These are phyloP conservation scores for Usnea hakonensis DNA, from an alignment of 495 filamentous ascomycete genomes.

Conservation along the genomic window DNA sequence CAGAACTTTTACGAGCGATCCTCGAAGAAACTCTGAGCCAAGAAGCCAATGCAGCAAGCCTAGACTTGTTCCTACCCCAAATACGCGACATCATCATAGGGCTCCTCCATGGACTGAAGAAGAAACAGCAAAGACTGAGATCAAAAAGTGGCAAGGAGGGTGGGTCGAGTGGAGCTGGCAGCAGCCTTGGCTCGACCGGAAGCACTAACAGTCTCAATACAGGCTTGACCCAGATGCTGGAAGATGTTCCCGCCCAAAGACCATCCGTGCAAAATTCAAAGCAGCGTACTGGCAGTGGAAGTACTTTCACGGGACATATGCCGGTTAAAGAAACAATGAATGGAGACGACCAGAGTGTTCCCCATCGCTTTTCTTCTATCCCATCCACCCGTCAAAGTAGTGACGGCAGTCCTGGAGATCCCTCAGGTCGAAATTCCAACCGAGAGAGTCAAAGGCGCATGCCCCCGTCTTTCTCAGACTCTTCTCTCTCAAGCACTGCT, in stretches of 20 bases:
- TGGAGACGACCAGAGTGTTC: slow-evolving; percentile 38
- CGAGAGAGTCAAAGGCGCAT: slow-evolving; percentile 43
- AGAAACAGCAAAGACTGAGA: slow-evolving; percentile 86
- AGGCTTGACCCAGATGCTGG: slow-evolving; percentile 57
- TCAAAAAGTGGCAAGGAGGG: slow-evolving; percentile 70
- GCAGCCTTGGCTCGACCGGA: slow-evolving; percentile 28
- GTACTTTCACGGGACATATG: slow-evolving; percentile 27
- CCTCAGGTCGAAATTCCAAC: slow-evolving; percentile 28
- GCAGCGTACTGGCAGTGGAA: slow-evolving; percentile 43
- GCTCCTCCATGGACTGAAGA: slow-evolving; percentile 87
- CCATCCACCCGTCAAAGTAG: slow-evolving; percentile 17
- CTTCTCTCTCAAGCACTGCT: slow-evolving; percentile 57
- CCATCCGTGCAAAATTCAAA: slow-evolving; percentile 26
- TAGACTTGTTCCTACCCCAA: slow-evolving; percentile 83
- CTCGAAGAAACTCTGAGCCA: slow-evolving; percentile 94
- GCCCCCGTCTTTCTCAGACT: slow-evolving; percentile 33
- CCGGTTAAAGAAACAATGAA: slow-evolving; percentile 27
- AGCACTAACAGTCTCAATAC: slow-evolving; percentile 53
- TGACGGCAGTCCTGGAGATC: slow-evolving; percentile 10
- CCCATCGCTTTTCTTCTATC: slow-evolving; percentile 40
- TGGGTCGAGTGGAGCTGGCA: slow-evolving; percentile 36
- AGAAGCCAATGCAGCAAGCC: slow-evolving; percentile 83
- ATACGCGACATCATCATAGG: slow-evolving; percentile 99
- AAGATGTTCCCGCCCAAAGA: slow-evolving; percentile 44
- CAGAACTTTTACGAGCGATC: slow-evolving; percentile 80